Evolutionary conservation across 306 rosid genomes (phyloP), one percentile per base, ranked within the genome.

Genomic region (Malus orientalis): DNA sequence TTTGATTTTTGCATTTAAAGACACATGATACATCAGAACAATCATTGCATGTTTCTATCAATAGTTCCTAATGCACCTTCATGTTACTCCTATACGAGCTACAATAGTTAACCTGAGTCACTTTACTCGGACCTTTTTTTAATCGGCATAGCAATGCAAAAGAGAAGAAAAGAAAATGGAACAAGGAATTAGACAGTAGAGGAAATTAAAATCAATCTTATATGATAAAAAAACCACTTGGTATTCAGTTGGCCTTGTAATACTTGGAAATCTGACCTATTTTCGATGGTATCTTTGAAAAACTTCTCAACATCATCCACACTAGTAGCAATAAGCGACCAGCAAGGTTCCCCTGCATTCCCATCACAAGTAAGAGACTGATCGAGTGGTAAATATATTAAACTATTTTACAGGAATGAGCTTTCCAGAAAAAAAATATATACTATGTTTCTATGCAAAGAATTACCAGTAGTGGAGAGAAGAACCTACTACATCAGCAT

Each of bases 241-340:
- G 5, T 16, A 19, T 70, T 51, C 47, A 9, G 62, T 51, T 62
- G 67, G 7, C 65, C 30, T 12, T 54, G 20, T 8, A 60, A 32
- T 29, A 51, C 74, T 18, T 42, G 19, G 42, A 16, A 70, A 65
- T 80, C 87, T 77, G 60, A 94, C 98, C 97, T 92, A 73, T 94
- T 94, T 76, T 92, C 96, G 22, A 92, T 87, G 71, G 96, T 90
- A 82, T 89, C 93, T 81, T 90, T 94, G 82, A 94, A 94, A 85
- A 90, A 92, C 27, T 74, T 89, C 82, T 90, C 96, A 53, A 94
- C 91, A 33, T 89, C 98, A 82, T 94, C 98, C 74, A 84, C 89
- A 73, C 70, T 89, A 77, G 71, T 87, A 81, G 91, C 93, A 85
- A 88, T 73, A 59, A 85, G 86, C 12, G 97, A 92, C 97, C 97